These are phyloP conservation scores for Picochlorum sp. DNA, from an alignment of 139 green algal genomes.

Conservation along the genomic window DNA sequence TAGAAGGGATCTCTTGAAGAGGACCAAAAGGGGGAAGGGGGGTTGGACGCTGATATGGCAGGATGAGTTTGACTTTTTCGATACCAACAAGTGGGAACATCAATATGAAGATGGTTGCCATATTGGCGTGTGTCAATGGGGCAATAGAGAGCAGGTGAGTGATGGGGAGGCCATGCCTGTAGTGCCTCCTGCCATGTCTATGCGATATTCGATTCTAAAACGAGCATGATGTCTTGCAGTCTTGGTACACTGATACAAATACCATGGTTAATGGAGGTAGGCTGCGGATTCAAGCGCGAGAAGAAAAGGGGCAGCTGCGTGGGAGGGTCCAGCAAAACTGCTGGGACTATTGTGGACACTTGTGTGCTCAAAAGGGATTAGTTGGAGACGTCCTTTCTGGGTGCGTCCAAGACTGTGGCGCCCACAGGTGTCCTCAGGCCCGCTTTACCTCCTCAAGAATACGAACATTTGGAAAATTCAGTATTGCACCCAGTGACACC, in stretches of 20 bases:
- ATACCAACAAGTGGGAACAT: conserved; percentile 3
- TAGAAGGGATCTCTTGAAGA: conserved; percentile 3
- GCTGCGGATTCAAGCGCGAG: conserved; percentile 7
- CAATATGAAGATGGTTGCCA: conserved; percentile 4
- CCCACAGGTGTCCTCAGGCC: not conserved
- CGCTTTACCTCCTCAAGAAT: conserved; percentile 10
- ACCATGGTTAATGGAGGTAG: not conserved
- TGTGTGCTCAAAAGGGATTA: not conserved
- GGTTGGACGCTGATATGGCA: not conserved
- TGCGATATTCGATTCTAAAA: not conserved
- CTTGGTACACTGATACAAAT: not conserved
- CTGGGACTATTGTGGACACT: conserved; percentile 7
- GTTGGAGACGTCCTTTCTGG: not conserved
- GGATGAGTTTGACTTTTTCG: conserved; percentile 4
- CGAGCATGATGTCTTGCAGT: not conserved
- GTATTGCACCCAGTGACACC: not conserved
- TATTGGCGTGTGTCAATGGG: not conserved
- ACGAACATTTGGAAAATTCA: conserved; percentile 14
- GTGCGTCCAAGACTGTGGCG: conserved; percentile 3
- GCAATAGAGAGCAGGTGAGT: conserved; percentile 1
- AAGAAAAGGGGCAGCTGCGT: not conserved
- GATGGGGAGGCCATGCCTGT: too few species aligned
- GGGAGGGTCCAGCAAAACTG: conserved; percentile 1
- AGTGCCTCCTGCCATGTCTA: too few species aligned
- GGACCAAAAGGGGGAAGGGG: not conserved